A percentile compares a stretch with the other conserved stretches of the same genome.
These are phyloP conservation scores for Paramecium biaurelia DNA, from an alignment of 73 alveolate genomes.

Conservation along the genomic window DNA sequence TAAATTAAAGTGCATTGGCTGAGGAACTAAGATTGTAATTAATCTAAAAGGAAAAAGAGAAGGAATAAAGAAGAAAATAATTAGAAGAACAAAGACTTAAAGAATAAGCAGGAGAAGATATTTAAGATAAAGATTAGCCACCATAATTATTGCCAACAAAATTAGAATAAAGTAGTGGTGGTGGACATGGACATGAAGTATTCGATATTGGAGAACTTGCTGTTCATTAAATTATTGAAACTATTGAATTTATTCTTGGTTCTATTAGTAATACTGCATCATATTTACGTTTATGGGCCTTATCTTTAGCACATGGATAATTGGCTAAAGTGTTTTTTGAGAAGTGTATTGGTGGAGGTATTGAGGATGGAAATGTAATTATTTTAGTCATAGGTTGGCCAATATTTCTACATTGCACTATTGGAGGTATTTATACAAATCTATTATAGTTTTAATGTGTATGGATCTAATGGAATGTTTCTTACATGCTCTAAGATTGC, in stretches of 20 bases:
- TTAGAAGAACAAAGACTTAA: conserved; percentile 54
- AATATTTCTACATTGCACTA: conserved; percentile 81
- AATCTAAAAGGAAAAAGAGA: conserved; percentile 45
- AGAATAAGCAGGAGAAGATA: conserved; percentile 49
- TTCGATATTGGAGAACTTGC: conserved; percentile 85
- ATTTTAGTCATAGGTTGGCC: conserved; percentile 81
- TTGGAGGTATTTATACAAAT: conserved; percentile 54
- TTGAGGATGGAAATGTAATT: conserved; percentile 73
- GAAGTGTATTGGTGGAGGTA: conserved; percentile 84
- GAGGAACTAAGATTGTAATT: conserved; percentile 68
- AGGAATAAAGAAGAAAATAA: conserved; percentile 40
- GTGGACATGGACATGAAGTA: conserved; percentile 66
- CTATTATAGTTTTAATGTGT: conserved; percentile 89
- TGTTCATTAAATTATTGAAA: conserved; percentile 94
- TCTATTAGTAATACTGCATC: conserved; percentile 98
- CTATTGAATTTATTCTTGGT: conserved; percentile 94
- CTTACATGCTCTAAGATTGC: conserved; percentile 96
- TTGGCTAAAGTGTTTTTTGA: conserved; percentile 96
- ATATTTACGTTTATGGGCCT: conserved; percentile 99
- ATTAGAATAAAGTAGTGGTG: background rate
- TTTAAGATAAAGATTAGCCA: background rate
- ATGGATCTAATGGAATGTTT: conserved; percentile 98
- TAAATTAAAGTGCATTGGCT: conserved; percentile 56
- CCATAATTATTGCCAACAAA: background rate
- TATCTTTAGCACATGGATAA: conserved; percentile 98